Conservation (phyloP, 164 flowering plant species). For the Umbilicus rupestris region DNA sequence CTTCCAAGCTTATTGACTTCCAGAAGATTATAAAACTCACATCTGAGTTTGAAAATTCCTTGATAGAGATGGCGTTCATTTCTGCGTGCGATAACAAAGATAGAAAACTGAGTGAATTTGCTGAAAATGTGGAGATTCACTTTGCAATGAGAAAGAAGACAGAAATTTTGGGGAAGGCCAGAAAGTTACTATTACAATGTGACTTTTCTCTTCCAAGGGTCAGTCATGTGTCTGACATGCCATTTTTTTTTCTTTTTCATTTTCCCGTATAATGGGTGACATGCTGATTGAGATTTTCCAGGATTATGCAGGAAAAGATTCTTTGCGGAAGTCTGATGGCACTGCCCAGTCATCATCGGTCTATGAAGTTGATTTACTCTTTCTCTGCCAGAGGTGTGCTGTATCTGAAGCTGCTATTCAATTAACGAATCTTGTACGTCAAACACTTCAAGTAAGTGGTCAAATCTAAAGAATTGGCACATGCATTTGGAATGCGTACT, state of each 20-base stretch:
- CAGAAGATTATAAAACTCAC: conserved; percentile 53
- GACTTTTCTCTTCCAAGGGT: conserved; percentile 66
- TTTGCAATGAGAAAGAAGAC: conserved; percentile 80
- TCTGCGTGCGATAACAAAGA: conserved; percentile 56
- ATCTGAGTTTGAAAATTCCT: conserved; percentile 50
- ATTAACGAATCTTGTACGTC: conserved; percentile 76
- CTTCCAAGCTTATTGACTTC: conserved; percentile 76
- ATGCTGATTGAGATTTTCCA: conserved; percentile 16
- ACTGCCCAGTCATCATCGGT: conserved; percentile 19
- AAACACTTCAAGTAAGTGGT: conserved; percentile 52
- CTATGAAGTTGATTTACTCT: conserved; percentile 50
- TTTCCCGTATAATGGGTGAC: no score
- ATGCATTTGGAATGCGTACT: neutral
- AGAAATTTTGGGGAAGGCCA: conserved; percentile 72
- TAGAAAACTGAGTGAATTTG: conserved; percentile 53
- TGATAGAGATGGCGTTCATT: conserved; percentile 66
- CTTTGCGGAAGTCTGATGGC: conserved; percentile 16
- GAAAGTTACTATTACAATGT: conserved; percentile 59
- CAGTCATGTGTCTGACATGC: conserved; percentile 18
- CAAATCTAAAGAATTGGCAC: neutral
- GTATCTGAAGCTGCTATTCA: conserved; percentile 70
- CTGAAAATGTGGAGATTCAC: conserved; percentile 88
- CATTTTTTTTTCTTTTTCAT: neutral
- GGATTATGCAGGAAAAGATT: conserved; percentile 25
- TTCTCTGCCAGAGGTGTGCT: conserved; percentile 56